phyloP scores from a whole-genome alignment of 2,329 filamentous ascomycete genomes.

The Botrytis fabae region DNA sequence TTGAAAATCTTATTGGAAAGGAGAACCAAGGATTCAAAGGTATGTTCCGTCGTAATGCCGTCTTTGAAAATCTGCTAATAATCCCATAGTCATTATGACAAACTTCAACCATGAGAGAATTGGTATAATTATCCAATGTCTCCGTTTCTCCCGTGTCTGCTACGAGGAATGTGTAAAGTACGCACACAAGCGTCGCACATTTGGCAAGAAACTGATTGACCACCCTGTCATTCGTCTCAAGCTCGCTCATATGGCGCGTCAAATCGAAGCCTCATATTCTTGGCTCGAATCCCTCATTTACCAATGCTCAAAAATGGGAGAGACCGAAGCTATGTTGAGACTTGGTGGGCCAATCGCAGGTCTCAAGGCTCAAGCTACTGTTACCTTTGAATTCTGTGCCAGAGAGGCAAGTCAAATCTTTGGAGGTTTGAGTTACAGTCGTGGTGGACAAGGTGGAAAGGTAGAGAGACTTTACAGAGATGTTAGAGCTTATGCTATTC shows the following conservation, averaged over 20 bases:
- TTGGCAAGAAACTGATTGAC: constrained; percentile 94
- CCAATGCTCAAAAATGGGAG: constrained; percentile 90
- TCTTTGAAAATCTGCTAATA: constrained; percentile 22
- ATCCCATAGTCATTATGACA: constrained; percentile 81
- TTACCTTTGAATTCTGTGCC: constrained; percentile 97
- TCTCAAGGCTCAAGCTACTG: constrained; percentile 90
- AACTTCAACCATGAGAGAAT: constrained; percentile 99
- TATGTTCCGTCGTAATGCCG: constrained; percentile 39
- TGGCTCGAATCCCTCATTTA: constrained; percentile 96
- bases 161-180: constrained; percentile 97
- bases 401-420: constrained; percentile 97
- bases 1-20: constrained; percentile 98
- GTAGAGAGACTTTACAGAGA: constrained; percentile 93
- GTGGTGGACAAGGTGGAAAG: constrained; percentile 93
- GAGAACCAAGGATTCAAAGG: constrained; percentile 96
- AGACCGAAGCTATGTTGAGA: constrained; percentile 93
- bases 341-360: constrained; percentile 92
- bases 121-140: constrained; percentile 95
- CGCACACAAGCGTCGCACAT: constrained; percentile 94
- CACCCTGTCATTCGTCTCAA: constrained; percentile 98
- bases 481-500: constrained; percentile 93
- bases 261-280: constrained; percentile 95
- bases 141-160: constrained; percentile 94
- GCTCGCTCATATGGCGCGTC: constrained; percentile 95
- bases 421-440: constrained; percentile 86